phyloP scores from a whole-genome alignment of 768 basidiomycete genomes.

The Suillus sp. region DNA sequence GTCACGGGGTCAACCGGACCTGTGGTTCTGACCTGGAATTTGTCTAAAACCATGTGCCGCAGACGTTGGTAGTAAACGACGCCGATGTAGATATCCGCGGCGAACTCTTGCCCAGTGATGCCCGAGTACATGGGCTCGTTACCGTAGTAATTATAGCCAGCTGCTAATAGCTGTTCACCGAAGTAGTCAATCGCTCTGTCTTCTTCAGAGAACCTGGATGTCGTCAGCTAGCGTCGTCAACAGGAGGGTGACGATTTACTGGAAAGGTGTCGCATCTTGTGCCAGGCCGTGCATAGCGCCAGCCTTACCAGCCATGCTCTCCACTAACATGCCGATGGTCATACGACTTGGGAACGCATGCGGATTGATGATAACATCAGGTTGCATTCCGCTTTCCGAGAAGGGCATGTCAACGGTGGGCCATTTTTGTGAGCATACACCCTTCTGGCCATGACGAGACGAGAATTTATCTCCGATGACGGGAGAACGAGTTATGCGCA shows the following conservation, averaged over 20 bases:
- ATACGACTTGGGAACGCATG: slow-evolving; percentile 99
- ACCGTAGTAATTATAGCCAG: slow-evolving; percentile 98
- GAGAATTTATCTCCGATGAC: slow-evolving; percentile 99
- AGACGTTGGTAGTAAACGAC: slow-evolving; percentile 98
- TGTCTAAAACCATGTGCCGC: slow-evolving; percentile 99
- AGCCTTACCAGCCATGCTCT: slow-evolving; percentile 99
- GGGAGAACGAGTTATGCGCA: slow-evolving; percentile 91
- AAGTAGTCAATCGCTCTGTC: slow-evolving; percentile 99
- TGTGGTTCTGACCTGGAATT: slow-evolving; percentile 98
- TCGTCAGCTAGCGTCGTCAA: slow-evolving; percentile 17
- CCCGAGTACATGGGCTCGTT: slow-evolving; percentile 99
- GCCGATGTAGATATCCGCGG: slow-evolving; percentile 97
- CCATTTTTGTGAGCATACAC: slow-evolving; percentile 99
- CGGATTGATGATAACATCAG: slow-evolving; percentile 99
- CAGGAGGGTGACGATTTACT: slow-evolving; percentile 51
- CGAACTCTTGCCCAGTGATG: slow-evolving; percentile 97
- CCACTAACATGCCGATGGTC: slow-evolving; percentile 99
- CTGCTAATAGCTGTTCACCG: slow-evolving; percentile 87
- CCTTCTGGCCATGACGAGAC: slow-evolving; percentile 98
- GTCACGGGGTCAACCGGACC: slow-evolving; percentile 97
- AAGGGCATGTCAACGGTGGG: slow-evolving; percentile 98
- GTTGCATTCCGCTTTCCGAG: slow-evolving; percentile 97
- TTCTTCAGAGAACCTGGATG: slow-evolving; percentile 83
- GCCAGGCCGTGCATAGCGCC: slow-evolving; percentile 98
- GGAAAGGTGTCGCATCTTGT: slow-evolving; percentile 98